Base-by-base conservation (phyloP, 83 land plant species). In the Picea abies region DNA sequence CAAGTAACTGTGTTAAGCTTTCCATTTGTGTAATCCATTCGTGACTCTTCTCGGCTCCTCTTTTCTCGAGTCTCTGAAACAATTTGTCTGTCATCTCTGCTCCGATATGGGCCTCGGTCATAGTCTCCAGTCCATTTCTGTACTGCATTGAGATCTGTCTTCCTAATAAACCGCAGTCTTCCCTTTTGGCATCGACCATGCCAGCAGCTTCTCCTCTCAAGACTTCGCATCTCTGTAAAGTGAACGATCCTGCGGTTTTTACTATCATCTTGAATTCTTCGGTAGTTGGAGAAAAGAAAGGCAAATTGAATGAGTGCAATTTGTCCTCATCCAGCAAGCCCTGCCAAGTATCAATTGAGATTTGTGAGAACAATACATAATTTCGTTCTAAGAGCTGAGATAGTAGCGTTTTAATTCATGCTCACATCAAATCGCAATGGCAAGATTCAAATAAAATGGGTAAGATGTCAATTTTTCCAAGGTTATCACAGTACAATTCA, bases 251-350 rank as follows among this genome's bases (percentile, higher is more conserved):
- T 64, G 20, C n/a, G 5, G 67, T 4, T 22, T 22, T 64, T 22
- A 64, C 67, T 0, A 64, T 22, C 10, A 1, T 64, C 67, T 17
- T 64, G 67, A 64, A 19, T 64, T 64, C 22, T 22, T 19, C 67
- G 1, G 2, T 22, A 6, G n/a, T 19, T 5, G 67, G 67, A 64
- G 67, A 64, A 22, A 64, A 64, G n/a, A 64, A 64, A 20, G 67
- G 22, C n/a, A 64, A 22, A 64, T 64, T 64, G 67, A 64, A 63
- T 63, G 66, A 63, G 67, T 63, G 66, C 66, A 63, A 22, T 22
- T 63, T 63, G 0, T 17, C 66, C 23, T 63, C 15, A 4, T 14
- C 15, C 12, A 63, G 15, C 22, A 63, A 17, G 20, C 66, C 66
- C 66, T 63, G 12, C 20, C 20, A 17, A 63, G 66, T 10, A 63